phyloP scores from a whole-genome alignment of 345 rosid species.

The Bruguiera parviflora region DNA sequence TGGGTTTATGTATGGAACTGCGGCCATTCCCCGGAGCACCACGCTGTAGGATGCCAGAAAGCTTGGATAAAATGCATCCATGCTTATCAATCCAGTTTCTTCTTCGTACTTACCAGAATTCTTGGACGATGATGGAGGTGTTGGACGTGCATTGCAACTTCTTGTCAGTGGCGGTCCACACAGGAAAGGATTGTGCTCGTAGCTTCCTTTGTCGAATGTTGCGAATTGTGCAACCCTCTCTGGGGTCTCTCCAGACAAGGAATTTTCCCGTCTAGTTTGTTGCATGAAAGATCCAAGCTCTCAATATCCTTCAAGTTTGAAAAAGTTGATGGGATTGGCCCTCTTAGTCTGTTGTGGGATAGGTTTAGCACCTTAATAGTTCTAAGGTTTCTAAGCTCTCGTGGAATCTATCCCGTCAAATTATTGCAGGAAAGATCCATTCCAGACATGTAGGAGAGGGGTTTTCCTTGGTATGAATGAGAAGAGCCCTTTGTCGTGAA shows the following conservation, averaged over 20 bases:
- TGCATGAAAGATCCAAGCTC: conserved; percentile 34
- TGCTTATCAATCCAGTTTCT: conserved; percentile 7
- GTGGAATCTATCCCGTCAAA: conserved; percentile 27
- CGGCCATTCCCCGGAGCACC: neutral
- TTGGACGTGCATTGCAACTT: neutral
- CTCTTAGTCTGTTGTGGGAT: conserved; percentile 37
- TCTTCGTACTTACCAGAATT: neutral
- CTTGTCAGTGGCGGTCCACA: conserved; percentile 17
- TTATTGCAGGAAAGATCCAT: conserved; percentile 38
- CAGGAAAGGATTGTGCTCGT: conserved; percentile 19
- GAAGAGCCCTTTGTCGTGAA: conserved; percentile 12
- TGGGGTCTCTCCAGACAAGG: conserved; percentile 28
- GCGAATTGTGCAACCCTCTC: conserved; percentile 20
- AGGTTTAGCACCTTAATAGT: conserved; percentile 24
- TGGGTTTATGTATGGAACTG: conserved; percentile 7
- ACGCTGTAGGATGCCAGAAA: neutral
- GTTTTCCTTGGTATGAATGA: conserved; percentile 2
- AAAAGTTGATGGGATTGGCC: conserved; percentile 27
- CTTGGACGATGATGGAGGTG: too few relatives aligned
- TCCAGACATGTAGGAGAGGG: conserved; percentile 16
- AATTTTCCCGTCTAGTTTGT: conserved; percentile 21
- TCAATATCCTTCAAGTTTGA: conserved; percentile 25
- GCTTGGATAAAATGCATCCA: conserved; percentile 1
- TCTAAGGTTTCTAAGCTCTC: conserved; percentile 13
- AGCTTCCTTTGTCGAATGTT: conserved; percentile 21